These are phyloP conservation scores for Penicillium sclerotiorum DNA, from an alignment of 2,329 filamentous ascomycete species.

Conservation along the genomic window DNA sequence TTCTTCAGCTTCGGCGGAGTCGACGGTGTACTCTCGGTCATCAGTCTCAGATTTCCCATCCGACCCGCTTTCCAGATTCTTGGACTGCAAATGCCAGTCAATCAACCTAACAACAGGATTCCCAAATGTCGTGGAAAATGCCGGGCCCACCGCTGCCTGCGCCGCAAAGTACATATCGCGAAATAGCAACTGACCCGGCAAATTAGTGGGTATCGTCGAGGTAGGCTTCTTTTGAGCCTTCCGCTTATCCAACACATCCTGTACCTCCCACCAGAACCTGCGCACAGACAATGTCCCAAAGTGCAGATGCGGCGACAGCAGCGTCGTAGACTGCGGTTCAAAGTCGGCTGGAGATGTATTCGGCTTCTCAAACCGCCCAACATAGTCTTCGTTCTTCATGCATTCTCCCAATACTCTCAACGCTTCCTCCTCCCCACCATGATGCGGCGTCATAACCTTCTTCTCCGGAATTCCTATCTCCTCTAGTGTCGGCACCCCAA, in stretches of 20 bases:
- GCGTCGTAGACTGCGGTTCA: slow-evolving; percentile 70
- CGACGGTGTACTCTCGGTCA: slow-evolving; percentile 62
- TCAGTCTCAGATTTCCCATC: slow-evolving; percentile 47
- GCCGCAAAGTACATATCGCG: slow-evolving; percentile 83
- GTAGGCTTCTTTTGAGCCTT: slow-evolving; percentile 58
- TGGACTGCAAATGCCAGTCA: slow-evolving; percentile 74
- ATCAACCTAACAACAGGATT: slow-evolving; percentile 73
- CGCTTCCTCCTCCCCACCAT: slow-evolving; percentile 70
- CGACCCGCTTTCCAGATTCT: slow-evolving; percentile 48
- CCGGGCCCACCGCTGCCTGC: slow-evolving; percentile 67
- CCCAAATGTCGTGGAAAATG: slow-evolving; percentile 65
- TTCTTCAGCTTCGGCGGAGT: slow-evolving; percentile 62
- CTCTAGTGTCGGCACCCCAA: slow-evolving; percentile 69
- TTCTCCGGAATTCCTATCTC: slow-evolving; percentile 66
- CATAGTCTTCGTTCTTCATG: slow-evolving; percentile 65
- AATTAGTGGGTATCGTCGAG: slow-evolving; percentile 64
- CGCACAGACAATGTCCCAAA: slow-evolving; percentile 72
- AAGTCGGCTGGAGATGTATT: slow-evolving; percentile 75
- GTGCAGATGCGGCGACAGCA: slow-evolving; percentile 73
- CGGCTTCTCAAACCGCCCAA: slow-evolving; percentile 74
- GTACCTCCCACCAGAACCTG: slow-evolving; percentile 72
- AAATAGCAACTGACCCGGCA: slow-evolving; percentile 74
- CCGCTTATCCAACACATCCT: slow-evolving; percentile 62
- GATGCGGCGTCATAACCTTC: slow-evolving; percentile 64
- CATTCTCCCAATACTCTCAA: slow-evolving; percentile 61